Conservation (phyloP, 1,139 yeast species). For the Candida tetrigidarum region DNA sequence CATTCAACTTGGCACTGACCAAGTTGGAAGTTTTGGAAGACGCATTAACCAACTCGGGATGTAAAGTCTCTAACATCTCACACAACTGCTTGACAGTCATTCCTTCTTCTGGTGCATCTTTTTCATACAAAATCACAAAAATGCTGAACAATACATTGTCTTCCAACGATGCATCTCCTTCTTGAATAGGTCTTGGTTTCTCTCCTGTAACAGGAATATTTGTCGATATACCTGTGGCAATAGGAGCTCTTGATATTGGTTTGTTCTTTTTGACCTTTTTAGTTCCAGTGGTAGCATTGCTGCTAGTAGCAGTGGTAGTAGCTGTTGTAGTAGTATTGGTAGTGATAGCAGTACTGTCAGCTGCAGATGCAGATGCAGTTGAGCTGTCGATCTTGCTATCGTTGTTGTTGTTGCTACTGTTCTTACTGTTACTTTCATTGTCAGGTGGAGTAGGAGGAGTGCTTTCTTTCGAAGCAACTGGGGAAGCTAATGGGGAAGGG, state of each 20-base stretch:
- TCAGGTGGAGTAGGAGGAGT: slow-evolving; percentile 6
- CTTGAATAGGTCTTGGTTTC: slow-evolving; percentile 71
- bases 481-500: not conserved
- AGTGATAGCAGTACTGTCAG: slow-evolving; percentile 12
- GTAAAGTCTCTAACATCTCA: slow-evolving; percentile 70
- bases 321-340: slow-evolving; percentile 10
- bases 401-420: no score
- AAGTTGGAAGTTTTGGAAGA: slow-evolving; percentile 79
- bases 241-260: slow-evolving; percentile 48
- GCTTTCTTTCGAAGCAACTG: slow-evolving; percentile 5
- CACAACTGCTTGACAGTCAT: slow-evolving; percentile 88
- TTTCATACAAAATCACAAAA: slow-evolving; percentile 67
- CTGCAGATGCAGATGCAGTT: no score
- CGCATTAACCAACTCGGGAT: slow-evolving; percentile 80
- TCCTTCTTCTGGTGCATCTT: slow-evolving; percentile 70
- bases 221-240: slow-evolving; percentile 75
- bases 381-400: no score
- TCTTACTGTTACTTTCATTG: not conserved
- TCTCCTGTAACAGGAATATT: slow-evolving; percentile 83
- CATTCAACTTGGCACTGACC: slow-evolving; percentile 80
- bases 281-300: not conserved
- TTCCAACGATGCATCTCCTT: slow-evolving; percentile 62
- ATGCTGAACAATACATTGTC: slow-evolving; percentile 79
- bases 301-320: not conserved
- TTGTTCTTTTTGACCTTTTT: slow-evolving; percentile 36